A percentile compares a stretch with the other conserved stretches of the same genome.
Conservation (phyloP, 2,329 filamentous ascomycete genomes). For the Shiraia sp. region DNA sequence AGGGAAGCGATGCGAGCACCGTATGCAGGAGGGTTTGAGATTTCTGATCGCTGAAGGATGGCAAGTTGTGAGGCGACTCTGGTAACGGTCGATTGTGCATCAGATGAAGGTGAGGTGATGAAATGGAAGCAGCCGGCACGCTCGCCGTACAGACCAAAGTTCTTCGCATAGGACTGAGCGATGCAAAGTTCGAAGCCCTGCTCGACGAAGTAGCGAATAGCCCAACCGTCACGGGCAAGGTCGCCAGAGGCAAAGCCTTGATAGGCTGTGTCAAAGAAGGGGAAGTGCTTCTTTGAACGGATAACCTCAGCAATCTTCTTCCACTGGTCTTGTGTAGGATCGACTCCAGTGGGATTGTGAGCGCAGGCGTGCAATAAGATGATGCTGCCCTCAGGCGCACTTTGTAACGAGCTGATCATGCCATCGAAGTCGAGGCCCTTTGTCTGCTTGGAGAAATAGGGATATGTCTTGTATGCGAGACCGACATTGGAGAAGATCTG, state of each 20-base stretch:
- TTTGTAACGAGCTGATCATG: conserved; percentile 72
- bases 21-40: conserved; percentile 94
- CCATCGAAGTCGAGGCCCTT: conserved; percentile 91
- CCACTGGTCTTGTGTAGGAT: conserved; percentile 94
- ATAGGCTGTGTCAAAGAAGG: conserved; percentile 98
- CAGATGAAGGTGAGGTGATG: conserved; percentile 72
- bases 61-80: conserved; percentile 86
- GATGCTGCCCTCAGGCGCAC: conserved; percentile 77
- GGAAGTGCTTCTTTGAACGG: conserved; percentile 80
- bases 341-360: conserved; percentile 97
- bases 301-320: conserved; percentile 81
- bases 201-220: conserved; percentile 92
- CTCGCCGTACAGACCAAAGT: conserved; percentile 87
- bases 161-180: conserved; percentile 60
- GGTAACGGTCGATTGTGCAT: conserved; percentile 62
- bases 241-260: conserved; percentile 96
- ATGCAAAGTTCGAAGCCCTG: conserved; percentile 75
- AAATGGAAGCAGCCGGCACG: conserved; percentile 96
- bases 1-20: conserved; percentile 85
- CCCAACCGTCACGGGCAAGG: conserved; percentile 80
- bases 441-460: conserved; percentile 88
- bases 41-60: conserved; percentile 94
- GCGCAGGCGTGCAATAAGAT: conserved; percentile 94
- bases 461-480: conserved; percentile 78
- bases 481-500: conserved; percentile 95